Evolutionary conservation across 2,329 filamentous ascomycete genomes (phyloP).

Genomic region (Myriosclerotinia curreyana): DNA sequence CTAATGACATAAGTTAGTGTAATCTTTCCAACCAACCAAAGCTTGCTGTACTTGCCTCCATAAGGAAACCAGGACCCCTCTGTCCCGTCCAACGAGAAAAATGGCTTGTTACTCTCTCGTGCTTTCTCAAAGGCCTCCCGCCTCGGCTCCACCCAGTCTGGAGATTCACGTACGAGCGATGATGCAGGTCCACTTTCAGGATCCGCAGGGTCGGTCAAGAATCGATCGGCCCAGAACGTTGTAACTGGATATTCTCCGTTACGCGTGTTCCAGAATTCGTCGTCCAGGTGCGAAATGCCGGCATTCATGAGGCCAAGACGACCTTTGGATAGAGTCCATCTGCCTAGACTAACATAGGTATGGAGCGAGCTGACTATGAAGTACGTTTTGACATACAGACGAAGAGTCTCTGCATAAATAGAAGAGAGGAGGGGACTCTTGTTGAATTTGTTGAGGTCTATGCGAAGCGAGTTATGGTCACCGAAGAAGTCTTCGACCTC

Average conservation of each 20-base stretch:
- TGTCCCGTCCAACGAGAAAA: not conserved
- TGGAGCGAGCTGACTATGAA: slow-evolving; percentile 9
- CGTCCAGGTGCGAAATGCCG: slow-evolving; percentile 5
- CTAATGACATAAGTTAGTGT: too few relatives aligned
- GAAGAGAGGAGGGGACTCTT: slow-evolving; percentile 10
- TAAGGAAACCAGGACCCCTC: not conserved
- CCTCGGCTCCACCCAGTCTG: not conserved
- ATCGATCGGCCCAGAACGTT: slow-evolving; percentile 5
- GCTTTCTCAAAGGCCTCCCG: too few relatives aligned
- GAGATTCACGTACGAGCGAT: not conserved
- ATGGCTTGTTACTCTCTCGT: not conserved
- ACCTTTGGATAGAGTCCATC: not conserved
- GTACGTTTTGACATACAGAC: not conserved
- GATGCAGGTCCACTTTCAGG: not conserved
- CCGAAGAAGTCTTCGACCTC: too few relatives aligned
- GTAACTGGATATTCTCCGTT: not conserved
- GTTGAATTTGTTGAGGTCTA: too few relatives aligned
- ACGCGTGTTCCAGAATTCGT: not conserved
- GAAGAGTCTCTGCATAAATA: slow-evolving; percentile 7
- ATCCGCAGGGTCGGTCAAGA: slow-evolving; percentile 1
- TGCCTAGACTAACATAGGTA: not conserved
- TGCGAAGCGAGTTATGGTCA: too few relatives aligned
- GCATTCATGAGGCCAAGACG: not conserved
- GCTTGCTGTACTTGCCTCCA: too few relatives aligned
- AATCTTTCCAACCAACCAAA: too few relatives aligned